phyloP scores from a whole-genome alignment of 2,329 filamentous ascomycete genomes.

The Pestalotiopsis sp. region DNA sequence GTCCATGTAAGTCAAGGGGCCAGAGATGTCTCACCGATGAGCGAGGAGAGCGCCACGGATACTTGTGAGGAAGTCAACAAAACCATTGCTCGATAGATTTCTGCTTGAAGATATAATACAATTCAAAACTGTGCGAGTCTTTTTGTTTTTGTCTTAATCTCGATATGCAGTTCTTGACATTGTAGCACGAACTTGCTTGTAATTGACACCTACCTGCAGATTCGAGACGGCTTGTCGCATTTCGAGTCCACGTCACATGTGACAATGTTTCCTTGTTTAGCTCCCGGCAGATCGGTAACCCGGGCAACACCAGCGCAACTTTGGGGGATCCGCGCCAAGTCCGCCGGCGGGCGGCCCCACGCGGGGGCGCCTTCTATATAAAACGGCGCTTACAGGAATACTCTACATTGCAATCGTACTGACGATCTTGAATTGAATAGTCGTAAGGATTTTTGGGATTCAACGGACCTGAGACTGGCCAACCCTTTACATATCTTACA shows the following conservation, averaged over 20 bases:
- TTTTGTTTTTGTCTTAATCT: neutral
- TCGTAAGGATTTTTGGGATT: too few relatives aligned
- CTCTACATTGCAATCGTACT: too few relatives aligned
- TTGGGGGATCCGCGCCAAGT: neutral
- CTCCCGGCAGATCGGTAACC: slow-evolving; percentile 11
- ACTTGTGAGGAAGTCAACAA: slow-evolving; percentile 73
- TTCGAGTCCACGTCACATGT: slow-evolving; percentile 8
- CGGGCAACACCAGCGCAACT: slow-evolving; percentile 8
- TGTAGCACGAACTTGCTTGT: neutral
- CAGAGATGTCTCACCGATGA: slow-evolving; percentile 54
- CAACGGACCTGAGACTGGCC: too few relatives aligned
- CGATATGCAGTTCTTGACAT: neutral
- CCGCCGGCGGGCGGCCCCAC: neutral
- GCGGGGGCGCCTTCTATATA: neutral
- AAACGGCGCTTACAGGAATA: too few relatives aligned
- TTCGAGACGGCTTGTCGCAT: neutral
- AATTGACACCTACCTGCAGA: neutral
- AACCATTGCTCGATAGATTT: slow-evolving; percentile 33
- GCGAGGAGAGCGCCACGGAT: slow-evolving; percentile 66
- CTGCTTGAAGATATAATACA: neutral
- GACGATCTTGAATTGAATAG: too few relatives aligned
- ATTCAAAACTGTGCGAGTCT: too few relatives aligned
- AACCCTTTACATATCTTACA: too few relatives aligned
- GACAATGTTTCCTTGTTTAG: slow-evolving; percentile 11
- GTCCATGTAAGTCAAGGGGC: neutral